Conservation (phyloP, 805 yeast species). For the Wickerhamomyces bisporus region DNA sequence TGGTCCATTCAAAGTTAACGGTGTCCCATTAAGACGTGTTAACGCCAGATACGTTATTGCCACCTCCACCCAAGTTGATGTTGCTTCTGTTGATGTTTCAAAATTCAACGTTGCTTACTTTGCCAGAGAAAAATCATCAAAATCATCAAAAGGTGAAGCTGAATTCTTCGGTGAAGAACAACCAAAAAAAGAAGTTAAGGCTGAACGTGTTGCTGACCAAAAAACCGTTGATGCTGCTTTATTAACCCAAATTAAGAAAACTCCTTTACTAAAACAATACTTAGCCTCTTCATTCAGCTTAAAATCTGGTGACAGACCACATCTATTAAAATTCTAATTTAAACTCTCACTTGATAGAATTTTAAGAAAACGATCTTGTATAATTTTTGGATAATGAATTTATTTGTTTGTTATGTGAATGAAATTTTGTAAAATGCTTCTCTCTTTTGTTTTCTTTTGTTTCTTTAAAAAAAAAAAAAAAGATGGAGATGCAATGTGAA, state of each 20-base stretch:
- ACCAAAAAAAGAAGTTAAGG: constrained; percentile 79
- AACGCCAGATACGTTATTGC: constrained; percentile 98
- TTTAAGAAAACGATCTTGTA: constrained; percentile 12
- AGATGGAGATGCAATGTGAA: too few relatives aligned
- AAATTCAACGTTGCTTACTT: constrained; percentile 95
- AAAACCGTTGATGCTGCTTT: constrained; percentile 91
- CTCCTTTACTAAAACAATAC: constrained; percentile 96
- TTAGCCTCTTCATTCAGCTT: constrained; percentile 92
- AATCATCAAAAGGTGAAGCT: constrained; percentile 84
- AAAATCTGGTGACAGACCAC: constrained; percentile 98
- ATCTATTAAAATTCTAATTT: constrained; percentile 89
- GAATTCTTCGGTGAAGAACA: constrained; percentile 79
- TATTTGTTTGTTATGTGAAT: constrained; percentile 19
- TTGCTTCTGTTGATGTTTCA: constrained; percentile 75
- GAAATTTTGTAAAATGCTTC: neutral
- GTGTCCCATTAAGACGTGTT: constrained; percentile 99
- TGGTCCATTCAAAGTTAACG: constrained; percentile 99
- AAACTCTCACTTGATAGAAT: too few relatives aligned
- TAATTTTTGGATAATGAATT: constrained; percentile 20
- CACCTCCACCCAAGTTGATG: constrained; percentile 87
- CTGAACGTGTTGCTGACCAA: constrained; percentile 96
- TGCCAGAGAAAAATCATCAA: constrained; percentile 87
- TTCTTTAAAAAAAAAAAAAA: too few relatives aligned
- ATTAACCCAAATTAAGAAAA: constrained; percentile 90
- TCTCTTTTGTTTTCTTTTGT: neutral